Base-by-base conservation (phyloP, 1,284 basidiomycete species). In the Vanrija sp. region DNA sequence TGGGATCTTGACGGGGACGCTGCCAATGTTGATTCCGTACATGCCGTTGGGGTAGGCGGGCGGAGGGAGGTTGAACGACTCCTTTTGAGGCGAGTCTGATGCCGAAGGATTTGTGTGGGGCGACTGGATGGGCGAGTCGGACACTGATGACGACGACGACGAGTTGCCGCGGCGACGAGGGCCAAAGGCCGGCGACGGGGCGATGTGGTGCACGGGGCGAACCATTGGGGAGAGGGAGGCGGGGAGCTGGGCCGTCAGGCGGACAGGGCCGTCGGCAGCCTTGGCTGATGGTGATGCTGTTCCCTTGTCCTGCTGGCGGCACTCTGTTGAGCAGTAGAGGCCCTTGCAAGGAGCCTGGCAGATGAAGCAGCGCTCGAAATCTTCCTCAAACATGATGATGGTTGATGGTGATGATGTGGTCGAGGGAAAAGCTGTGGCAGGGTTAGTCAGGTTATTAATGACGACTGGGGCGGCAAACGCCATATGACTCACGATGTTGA, bases 251-350 rank as follows among this genome's bases (percentile, higher is more conserved):
- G 71, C 59, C 3, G 70, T 72, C 39, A 72, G 60, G 31, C 61
- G 65, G 16, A 68, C 62, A 1, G 61, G 57, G 10, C 53, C 48
- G 43, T 46, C 43, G 8, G 51, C 51, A 16, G 56, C 49, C 44
- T 64, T 62, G 25, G 60, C 47, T 16, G 54, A 49, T 2, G 62
- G 63, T 16, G 67, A 68, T 2, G 56, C 42, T 14, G 62, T 60
- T 22, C 70, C 70, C 57, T 65, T 67, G 60, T 74, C 72, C 52
- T 66, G 64, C 31, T 61, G 58, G 24, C 65, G 58, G 59, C 72
- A 74, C 44, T 69, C 65, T 3, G 65, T 61, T 2, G 72, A 74
- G 64, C 72, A 74, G 61, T 72, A 74, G 31, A 74, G 63, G n/a
- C 69, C 71, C 56, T 66, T 68, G 57, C 63, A 68, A 27, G 69